phyloP scores from a whole-genome alignment of 1,284 basidiomycete species.

The Mycena citricolor region DNA sequence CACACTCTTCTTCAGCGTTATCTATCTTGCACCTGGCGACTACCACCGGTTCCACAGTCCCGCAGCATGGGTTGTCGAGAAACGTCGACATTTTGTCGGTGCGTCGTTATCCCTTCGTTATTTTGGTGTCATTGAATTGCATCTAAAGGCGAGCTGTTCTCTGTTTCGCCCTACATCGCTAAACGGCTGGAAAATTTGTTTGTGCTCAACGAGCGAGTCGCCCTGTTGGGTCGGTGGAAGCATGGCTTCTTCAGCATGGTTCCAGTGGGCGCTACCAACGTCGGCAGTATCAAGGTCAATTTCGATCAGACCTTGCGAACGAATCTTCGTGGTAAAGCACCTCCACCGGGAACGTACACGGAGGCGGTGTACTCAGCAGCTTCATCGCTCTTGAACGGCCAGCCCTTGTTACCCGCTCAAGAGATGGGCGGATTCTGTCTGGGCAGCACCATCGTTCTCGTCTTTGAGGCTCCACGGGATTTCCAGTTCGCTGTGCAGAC shows the following conservation, averaged over 20 bases:
- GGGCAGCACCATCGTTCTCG: constrained; percentile 94
- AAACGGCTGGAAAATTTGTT: constrained; percentile 91
- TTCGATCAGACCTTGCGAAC: constrained; percentile 91
- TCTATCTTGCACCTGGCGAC: constrained; percentile 98
- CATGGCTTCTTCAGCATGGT: constrained; percentile 98
- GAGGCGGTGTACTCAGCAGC: constrained; percentile 90
- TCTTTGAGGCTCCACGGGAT: constrained; percentile 90
- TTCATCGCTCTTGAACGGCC: constrained; percentile 80
- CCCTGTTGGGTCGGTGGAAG: constrained; percentile 93
- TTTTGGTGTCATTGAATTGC: constrained; percentile 3
- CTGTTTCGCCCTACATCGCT: constrained; percentile 95
- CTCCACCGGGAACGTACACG: constrained; percentile 86
- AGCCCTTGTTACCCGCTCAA: constrained; percentile 84
- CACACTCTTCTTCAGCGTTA: constrained; percentile 88
- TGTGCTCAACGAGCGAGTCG: constrained; percentile 96
- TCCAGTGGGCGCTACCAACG: constrained; percentile 97
- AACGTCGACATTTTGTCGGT: constrained; percentile 92
- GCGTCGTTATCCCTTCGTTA: constrained; percentile 56
- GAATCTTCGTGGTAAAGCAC: constrained; percentile 71
- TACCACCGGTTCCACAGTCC: constrained; percentile 98
- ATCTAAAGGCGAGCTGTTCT: constrained; percentile 83
- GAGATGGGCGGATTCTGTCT: constrained; percentile 98
- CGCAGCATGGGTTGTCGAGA: constrained; percentile 96
- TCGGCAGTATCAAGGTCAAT: constrained; percentile 95
- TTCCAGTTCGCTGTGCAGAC: constrained; percentile 83